A percentile compares a stretch with the other conserved stretches of the same genome.
phyloP scores from a whole-genome alignment of 2,329 filamentous ascomycete genomes.

The Sporothrix mexicana region DNA sequence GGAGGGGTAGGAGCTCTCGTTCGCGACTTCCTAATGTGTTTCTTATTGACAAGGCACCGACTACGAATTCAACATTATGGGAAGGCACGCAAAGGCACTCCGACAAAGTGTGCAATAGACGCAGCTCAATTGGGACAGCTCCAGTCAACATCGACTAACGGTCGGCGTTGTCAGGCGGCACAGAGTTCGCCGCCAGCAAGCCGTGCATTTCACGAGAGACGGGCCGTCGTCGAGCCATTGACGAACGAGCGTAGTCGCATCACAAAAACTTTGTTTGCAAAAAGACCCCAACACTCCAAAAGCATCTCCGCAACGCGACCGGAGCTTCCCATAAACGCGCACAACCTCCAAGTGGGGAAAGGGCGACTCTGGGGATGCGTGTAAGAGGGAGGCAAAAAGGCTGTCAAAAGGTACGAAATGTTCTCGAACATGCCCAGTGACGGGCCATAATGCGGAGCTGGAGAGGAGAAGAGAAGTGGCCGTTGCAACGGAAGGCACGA shows the following conservation, averaged over 20 bases:
- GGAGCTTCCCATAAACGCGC: constrained; percentile 11
- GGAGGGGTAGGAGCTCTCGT: constrained; percentile 4
- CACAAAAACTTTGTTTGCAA: not conserved
- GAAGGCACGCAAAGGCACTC: not conserved
- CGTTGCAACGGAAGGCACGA: not conserved
- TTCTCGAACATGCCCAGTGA: constrained; percentile 8
- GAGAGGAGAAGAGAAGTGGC: not conserved
- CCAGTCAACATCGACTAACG: not conserved
- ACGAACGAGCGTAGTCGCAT: not conserved
- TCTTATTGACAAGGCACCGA: constrained; percentile 1
- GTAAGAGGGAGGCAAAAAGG: not conserved
- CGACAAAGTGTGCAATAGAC: not conserved
- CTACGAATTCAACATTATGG: not conserved
- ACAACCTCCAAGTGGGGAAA: constrained; percentile 4
- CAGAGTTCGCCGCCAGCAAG: not conserved
- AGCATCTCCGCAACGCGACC: not conserved
- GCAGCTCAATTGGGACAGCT: not conserved
- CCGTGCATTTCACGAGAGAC: constrained; percentile 6
- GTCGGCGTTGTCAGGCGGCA: not conserved
- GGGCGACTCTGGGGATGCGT: constrained; percentile 10
- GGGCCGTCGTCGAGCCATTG: not conserved
- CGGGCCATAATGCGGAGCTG: constrained; percentile 10
- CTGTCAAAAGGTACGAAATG: not conserved
- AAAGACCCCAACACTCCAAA: not conserved
- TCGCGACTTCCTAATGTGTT: constrained; percentile 16